These are phyloP conservation scores for Pythium grandisporangium DNA, from an alignment of 352 stramenopile species.

Conservation along the genomic window DNA sequence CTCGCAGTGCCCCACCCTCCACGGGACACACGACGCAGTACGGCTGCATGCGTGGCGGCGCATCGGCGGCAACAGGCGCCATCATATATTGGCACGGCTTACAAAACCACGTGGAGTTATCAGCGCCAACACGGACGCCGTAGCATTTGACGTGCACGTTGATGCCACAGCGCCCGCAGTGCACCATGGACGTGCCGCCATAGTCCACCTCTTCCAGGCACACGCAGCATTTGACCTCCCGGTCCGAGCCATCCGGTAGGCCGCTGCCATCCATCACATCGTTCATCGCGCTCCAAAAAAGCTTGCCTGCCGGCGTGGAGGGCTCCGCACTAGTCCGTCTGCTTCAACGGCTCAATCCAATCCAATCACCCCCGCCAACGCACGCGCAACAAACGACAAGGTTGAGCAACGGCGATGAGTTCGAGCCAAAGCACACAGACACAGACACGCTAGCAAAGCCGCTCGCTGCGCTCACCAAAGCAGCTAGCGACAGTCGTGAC, in stretches of 20 bases:
- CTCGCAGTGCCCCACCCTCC: conserved; percentile 63
- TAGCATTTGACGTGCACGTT: conserved; percentile 79
- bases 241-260: no score
- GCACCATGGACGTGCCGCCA: conserved; percentile 43
- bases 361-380: background rate
- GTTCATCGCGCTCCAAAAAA: no score
- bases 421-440: no score
- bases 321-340: no score
- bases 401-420: no score
- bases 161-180: conserved; percentile 51
- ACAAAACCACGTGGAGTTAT: conserved; percentile 48
- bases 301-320: no score
- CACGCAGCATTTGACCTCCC: conserved; percentile 36
- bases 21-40: conserved; percentile 63
- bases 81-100: conserved; percentile 43
- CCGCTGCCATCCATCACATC: no score
- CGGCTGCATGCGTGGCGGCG: conserved; percentile 13
- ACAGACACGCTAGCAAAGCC: no score
- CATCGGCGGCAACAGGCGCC: background rate
- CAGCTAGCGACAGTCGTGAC: no score
- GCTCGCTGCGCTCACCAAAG: no score
- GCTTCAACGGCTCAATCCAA: no score
- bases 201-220: conserved; percentile 67
- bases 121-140: conserved; percentile 28
- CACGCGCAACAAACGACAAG: no score